A percentile compares a stretch with the other conserved stretches of the same genome.
Evolutionary conservation across 495 filamentous ascomycete species (phyloP).

Genomic region (Astrocystis sublimbata): DNA sequence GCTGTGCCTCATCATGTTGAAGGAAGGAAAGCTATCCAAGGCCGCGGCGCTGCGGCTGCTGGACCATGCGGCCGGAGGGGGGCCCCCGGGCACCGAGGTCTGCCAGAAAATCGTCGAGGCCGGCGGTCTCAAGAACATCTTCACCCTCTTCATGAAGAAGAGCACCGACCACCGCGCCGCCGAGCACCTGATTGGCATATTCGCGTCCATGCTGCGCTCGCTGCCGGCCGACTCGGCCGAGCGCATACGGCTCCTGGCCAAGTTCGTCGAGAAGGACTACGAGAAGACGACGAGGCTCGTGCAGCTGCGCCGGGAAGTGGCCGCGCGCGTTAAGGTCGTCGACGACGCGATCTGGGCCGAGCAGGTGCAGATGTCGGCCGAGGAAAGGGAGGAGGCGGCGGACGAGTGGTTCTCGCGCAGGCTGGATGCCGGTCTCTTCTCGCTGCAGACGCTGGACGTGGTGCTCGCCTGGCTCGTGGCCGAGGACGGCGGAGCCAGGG

Average conservation of each 20-base stretch:
- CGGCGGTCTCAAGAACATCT: slow-evolving; percentile 80
- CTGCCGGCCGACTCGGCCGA: slow-evolving; percentile 75
- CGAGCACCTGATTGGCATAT: slow-evolving; percentile 88
- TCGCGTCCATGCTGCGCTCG: slow-evolving; percentile 77
- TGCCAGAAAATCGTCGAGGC: slow-evolving; percentile 78
- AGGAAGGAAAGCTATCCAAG: slow-evolving; percentile 70
- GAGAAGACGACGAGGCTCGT: slow-evolving; percentile 75
- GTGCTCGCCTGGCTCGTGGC: slow-evolving; percentile 91
- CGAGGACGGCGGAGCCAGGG: slow-evolving; percentile 80
- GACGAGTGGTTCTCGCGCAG: slow-evolving; percentile 78
- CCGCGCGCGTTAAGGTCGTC: slow-evolving; percentile 60
- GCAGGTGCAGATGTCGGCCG: slow-evolving; percentile 50
- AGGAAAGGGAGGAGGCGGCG: slow-evolving; percentile 58
- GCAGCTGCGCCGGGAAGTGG: slow-evolving; percentile 70
- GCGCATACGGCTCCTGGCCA: slow-evolving; percentile 84
- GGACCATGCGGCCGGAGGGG: slow-evolving; percentile 76
- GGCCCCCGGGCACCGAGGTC: slow-evolving; percentile 52
- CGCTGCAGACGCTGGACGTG: slow-evolving; percentile 81
- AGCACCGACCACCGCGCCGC: slow-evolving; percentile 66
- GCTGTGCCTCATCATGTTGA: slow-evolving; percentile 85
- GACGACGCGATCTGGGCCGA: slow-evolving; percentile 69
- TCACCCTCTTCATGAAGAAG: slow-evolving; percentile 89
- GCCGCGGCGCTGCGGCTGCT: slow-evolving; percentile 73
- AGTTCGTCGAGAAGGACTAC: slow-evolving; percentile 95
- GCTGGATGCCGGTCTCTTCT: slow-evolving; percentile 84